Base-by-base conservation (phyloP, 164 flowering plant genomes). In the Vitis rotundifolia region DNA sequence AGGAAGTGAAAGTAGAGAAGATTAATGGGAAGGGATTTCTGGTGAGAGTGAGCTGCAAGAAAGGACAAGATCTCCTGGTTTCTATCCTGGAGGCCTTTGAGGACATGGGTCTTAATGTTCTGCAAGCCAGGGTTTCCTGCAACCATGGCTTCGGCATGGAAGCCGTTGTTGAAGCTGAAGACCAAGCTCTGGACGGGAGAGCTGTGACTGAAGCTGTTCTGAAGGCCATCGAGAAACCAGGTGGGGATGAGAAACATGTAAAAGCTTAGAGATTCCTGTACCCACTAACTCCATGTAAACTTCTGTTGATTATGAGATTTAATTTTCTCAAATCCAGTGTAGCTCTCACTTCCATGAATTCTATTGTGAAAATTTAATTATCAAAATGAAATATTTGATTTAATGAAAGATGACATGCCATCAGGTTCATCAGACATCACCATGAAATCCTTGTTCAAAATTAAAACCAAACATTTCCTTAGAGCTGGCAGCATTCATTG, bases 1-100 rank as follows among this genome's bases (percentile, higher is more conserved):
- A 81, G 87, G 85, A 82, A 61, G 92, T 88, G 83, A 76, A 75
- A 57, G 87, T 88, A 2, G 86, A 88, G 80, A 88, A 80, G 77
- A 47, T 68, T 37, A 37, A 37, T 37, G 86, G 78, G 68, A 68
- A 69, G 26, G 75, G 75, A 12, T 79, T 74, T 68, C 4, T 19
- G 8, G 83, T 88, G 13, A 79, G 69, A 29, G 79, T 87, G 31
- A 81, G 28, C 2, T 78, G 89, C 64, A 57, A 78, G 60, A 87
- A 80, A 59, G 84, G 79, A 18, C 74, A 64, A 60, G 78, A 83
- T 58, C 47, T 75, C 63, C 68, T 89, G 61, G 88, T 87, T 19
- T 75, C 87, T 13, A 73, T 87, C 11, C 55, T 89, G 31, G 88
- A 80, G 60, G 79, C 75, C 3, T 82, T 89, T 58, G 91, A 89